These are phyloP conservation scores for Bromus sterilis DNA, from an alignment of 176 grass and related monocot species.

Conservation along the genomic window DNA sequence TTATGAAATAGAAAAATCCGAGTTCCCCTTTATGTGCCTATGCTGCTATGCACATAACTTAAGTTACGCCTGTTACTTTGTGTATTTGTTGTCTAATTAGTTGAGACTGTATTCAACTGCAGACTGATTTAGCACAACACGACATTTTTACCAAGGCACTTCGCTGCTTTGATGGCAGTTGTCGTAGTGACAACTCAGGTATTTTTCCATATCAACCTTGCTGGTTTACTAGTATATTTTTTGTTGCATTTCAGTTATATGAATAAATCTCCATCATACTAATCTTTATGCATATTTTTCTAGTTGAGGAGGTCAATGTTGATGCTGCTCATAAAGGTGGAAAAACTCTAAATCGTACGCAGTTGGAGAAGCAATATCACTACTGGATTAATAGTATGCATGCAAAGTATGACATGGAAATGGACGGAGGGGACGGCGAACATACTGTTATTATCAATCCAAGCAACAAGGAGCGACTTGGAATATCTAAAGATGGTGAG, in stretches of 20 bases:
- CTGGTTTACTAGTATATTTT: neutral
- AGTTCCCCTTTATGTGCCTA: neutral
- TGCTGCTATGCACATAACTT: neutral
- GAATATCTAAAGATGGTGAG: conserved; percentile 45
- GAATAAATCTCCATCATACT: neutral
- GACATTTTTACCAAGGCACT: conserved; percentile 37
- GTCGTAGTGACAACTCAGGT: conserved; percentile 25
- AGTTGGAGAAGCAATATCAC: conserved; percentile 32
- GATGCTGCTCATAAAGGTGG: conserved; percentile 18
- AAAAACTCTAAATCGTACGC: conserved; percentile 13
- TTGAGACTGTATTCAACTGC: neutral
- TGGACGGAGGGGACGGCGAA: conserved; percentile 31
- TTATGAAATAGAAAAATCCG: neutral
- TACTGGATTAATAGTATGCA: conserved; percentile 49
- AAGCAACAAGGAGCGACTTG: conserved; percentile 33
- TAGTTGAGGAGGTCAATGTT: conserved; percentile 22
- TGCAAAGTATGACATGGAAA: conserved; percentile 46
- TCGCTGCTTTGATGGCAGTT: conserved; percentile 21
- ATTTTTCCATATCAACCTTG: neutral
- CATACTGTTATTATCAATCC: conserved; percentile 33
- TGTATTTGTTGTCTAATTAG: neutral
- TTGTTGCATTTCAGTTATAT: neutral
- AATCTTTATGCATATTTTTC: neutral
- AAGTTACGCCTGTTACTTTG: too few species aligned
- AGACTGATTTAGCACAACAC: conserved; percentile 50